phyloP scores from a whole-genome alignment of 108 stramenopile species.

The Schizochytrium sp. region DNA sequence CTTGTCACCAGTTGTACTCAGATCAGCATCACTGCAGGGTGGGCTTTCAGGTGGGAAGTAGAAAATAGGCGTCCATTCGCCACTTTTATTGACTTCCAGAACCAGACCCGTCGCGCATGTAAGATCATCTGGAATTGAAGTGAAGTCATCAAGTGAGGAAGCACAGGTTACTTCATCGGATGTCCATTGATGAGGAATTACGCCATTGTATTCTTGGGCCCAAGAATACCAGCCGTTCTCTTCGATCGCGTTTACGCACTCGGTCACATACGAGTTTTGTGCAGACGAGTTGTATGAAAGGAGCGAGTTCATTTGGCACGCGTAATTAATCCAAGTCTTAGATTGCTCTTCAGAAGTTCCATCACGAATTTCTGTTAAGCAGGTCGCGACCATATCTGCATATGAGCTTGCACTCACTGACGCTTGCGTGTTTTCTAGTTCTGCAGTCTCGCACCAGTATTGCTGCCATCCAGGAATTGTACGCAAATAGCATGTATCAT shows the following conservation, averaged over 20 bases:
- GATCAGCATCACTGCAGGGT: not conserved
- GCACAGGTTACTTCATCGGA: not conserved
- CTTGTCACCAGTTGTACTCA: not conserved
- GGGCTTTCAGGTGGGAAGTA: conserved; percentile 4
- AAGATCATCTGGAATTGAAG: not conserved
- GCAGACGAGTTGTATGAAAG: not conserved
- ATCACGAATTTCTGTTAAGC: not conserved
- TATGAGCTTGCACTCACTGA: not conserved
- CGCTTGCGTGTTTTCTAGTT: conserved; percentile 16
- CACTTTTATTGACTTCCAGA: conserved; percentile 18
- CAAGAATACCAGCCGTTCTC: conserved; percentile 20
- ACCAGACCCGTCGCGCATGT: not conserved
- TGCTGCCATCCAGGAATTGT: not conserved
- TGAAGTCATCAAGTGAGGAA: not conserved
- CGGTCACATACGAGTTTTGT: not conserved
- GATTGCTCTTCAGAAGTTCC: not conserved
- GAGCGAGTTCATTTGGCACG: not conserved
- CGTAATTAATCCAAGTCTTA: conserved; percentile 4
- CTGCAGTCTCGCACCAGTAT: conserved; percentile 60
- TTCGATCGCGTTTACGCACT: conserved; percentile 10
- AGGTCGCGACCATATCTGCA: conserved; percentile 21
- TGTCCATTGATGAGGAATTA: not conserved
- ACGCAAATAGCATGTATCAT: not conserved
- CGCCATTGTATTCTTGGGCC: not conserved
- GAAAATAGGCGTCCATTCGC: not conserved